Evolutionary conservation across 2,329 filamentous ascomycete species (phyloP), one percentile per base, ranked within the genome.

Genomic region (Thyridium curvatum): DNA sequence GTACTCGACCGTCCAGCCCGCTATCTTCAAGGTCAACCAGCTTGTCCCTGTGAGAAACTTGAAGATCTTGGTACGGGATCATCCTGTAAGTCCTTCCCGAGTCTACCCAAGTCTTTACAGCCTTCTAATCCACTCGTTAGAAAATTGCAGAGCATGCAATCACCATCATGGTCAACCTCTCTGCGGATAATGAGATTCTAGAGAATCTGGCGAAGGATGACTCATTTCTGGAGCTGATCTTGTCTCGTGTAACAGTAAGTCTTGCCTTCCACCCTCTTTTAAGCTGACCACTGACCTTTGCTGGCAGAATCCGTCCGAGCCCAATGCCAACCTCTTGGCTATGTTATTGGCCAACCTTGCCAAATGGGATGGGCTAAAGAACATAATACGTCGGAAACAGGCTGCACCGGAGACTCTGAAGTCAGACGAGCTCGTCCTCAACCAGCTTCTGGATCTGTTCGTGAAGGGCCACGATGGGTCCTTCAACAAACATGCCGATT

Each of bases 381-480:
- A 73, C 32, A 68, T 96, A 4, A 62, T 91, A 10, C 69, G 71
- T 4, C 69, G 84, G 40, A 84, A 83, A 53, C 83, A 88, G 46
- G 66, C 74, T 7, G 60, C 82, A 0, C 84, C 88, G 3, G 75
- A 80, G 40, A 70, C 72, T n/a, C 74, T 95, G 7, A 80, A 78
- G 6, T 84, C 79, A 2, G 86, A 87, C 31, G 74, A 82, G 29
- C 71, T 78, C 42, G 82, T 87, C 4, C 77, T 97, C 52, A 89
- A 96, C 59, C 93, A 97, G 62, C 69, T 98, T 21, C 79, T 98
- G 59, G 93, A 97, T 60, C 83, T 94, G 51, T 98, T 98, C 57
- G 93, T 97, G 56, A 94, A 93, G 66, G 91, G 91, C 15, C 82
- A 86, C 16, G 82, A 85, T 44, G 85, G 84, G 17, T 71, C 73